phyloP scores from a whole-genome alignment of 306 rosid species.

The Begonia loranthoides region DNA sequence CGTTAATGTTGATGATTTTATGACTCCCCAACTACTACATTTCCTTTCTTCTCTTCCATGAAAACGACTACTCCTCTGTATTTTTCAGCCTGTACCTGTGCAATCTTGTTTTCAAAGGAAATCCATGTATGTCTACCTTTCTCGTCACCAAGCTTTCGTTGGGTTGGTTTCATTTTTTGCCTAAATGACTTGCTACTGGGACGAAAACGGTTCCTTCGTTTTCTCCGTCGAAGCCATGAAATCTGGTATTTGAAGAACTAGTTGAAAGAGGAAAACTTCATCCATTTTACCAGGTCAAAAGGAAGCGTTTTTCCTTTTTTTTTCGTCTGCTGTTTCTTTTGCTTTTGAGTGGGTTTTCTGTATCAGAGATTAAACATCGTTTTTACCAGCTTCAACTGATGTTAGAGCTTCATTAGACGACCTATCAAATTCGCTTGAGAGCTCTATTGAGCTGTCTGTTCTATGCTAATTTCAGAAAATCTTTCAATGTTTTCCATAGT shows the following conservation, averaged over 20 bases:
- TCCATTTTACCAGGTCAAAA: conserved; percentile 1
- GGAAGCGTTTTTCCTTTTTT: not conserved
- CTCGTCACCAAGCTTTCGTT: conserved; percentile 16
- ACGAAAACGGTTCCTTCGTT: conserved; percentile 13
- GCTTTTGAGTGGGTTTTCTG: not conserved
- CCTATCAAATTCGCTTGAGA: not conserved
- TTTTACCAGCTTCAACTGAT: no score
- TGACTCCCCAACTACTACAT: conserved; percentile 23
- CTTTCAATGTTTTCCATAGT: conserved; percentile 9
- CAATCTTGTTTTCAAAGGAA: conserved; percentile 6
- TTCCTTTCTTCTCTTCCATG: conserved; percentile 8
- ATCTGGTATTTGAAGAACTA: conserved; percentile 12
- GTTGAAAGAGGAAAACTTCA: not conserved
- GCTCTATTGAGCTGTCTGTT: not conserved
- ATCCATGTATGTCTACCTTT: conserved; percentile 10
- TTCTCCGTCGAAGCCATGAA: conserved; percentile 6
- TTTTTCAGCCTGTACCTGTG: conserved; percentile 9
- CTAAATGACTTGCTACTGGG: conserved; percentile 14
- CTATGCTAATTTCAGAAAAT: not conserved
- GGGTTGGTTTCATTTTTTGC: conserved; percentile 1
- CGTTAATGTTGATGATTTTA: conserved; percentile 20
- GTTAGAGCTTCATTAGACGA: no score
- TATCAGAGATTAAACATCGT: no score
- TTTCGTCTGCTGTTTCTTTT: not conserved
- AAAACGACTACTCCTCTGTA: conserved; percentile 15